Evolutionary conservation across 2,329 filamentous ascomycete genomes (phyloP).

Genomic region (Monosporascus sp.): DNA sequence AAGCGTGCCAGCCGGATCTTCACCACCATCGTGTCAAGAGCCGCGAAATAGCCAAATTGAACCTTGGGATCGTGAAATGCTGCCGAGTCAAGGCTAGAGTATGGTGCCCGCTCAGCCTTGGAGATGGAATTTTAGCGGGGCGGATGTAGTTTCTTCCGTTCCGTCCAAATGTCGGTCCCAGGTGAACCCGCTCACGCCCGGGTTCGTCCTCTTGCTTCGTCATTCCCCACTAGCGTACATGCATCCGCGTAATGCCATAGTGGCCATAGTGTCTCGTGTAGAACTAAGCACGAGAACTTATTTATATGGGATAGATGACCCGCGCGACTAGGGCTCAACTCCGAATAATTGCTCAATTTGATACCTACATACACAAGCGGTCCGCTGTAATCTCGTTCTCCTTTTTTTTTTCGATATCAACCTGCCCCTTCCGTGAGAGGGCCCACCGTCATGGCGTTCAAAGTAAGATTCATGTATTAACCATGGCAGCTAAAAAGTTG

Average conservation of each 20-base stretch:
- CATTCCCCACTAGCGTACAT: not conserved
- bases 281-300: conserved; percentile 18
- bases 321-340: not conserved
- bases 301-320: conserved; percentile 4
- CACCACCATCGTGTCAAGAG: conserved; percentile 65
- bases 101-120: not conserved
- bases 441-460: conserved; percentile 17
- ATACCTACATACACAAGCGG: not conserved
- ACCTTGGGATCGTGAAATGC: not conserved
- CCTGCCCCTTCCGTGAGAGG: not conserved
- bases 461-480: conserved; percentile 11
- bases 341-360: not conserved
- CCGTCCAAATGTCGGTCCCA: conserved; percentile 10
- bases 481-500: too few relatives aligned
- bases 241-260: not conserved
- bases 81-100: too few relatives aligned
- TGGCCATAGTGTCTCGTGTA: conserved; percentile 10
- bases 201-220: conserved; percentile 4
- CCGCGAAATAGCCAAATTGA: not conserved
- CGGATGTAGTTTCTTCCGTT: conserved; percentile 34
- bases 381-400: not conserved
- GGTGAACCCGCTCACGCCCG: conserved; percentile 4
- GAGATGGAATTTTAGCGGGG: conserved; percentile 25
- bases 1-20: conserved; percentile 93
- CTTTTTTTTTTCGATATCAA: not conserved